Base-by-base conservation (phyloP, 2,329 filamentous ascomycete species). In the Fusarium ramigenum region DNA sequence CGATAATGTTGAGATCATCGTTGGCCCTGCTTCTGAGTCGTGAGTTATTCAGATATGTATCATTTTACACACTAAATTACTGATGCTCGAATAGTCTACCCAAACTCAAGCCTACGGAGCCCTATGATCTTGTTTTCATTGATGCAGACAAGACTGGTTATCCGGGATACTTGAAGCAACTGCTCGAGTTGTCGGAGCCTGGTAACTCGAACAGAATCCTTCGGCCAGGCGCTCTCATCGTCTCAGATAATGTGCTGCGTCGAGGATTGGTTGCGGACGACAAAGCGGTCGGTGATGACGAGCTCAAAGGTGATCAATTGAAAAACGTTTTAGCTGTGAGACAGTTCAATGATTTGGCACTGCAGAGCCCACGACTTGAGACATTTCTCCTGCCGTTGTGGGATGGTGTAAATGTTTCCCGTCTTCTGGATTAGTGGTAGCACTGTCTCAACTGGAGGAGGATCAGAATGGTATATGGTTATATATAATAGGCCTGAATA, bases 71-170 rank as follows among this genome's bases (percentile, higher is more conserved):
- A 11, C 14, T 10, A 7, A 18, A 19, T 32, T 42, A 39, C 49
- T 73, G 16, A 58, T 37, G 28, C 12, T 15, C 23, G 16, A 16
- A 7, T 71, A 83, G 66, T 73, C 79, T 64, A 63, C 77, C 40
- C 78, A 84, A 82, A 40, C 72, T 80, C 36, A 46, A 58, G 36
- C 71, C 76, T 30, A 46, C 34, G 15, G 65, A 72, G 73, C 85
- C 87, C 8, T 89, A 86, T 72, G 87, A 89, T 77, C 78, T 88
- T 49, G 82, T 88, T 76, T 89, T 89, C 76, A 83, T 88, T 68
- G 87, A 88, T 64, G 87, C 87, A 30, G 83, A 89, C 64, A 89
- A 89, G 79, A 79, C 82, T 1, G 85, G 84, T n/a, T 88, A 89
- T 74, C 83, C 84, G 1, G 76, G 74, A 11, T 89, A 88, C 76